phyloP scores from a whole-genome alignment of 345 rosid genomes.

The Pistacia vera region DNA sequence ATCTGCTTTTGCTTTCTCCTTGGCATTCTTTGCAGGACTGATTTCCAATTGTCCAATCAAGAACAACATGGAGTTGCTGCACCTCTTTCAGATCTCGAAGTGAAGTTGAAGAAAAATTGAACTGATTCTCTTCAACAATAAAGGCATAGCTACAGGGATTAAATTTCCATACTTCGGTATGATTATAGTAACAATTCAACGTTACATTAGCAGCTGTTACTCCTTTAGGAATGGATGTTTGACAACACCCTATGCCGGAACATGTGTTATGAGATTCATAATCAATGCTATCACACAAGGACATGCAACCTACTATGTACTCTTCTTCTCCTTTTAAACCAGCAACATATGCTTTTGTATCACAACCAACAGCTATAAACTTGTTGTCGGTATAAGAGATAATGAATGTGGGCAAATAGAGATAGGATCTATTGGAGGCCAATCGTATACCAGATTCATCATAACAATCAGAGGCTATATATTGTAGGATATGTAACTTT shows the following conservation, averaged over 20 bases:
- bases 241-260: slow-evolving; percentile 39
- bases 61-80: slow-evolving; percentile 9
- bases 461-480: slow-evolving; percentile 10
- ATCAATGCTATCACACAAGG: neutral
- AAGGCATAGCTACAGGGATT: slow-evolving; percentile 39
- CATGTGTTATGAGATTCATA: slow-evolving; percentile 21
- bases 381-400: slow-evolving; percentile 15
- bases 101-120: slow-evolving; percentile 16
- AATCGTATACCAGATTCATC: neutral
- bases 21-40: neutral
- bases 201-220: neutral
- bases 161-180: neutral
- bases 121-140: neutral
- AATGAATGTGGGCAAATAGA: neutral
- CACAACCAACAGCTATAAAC: slow-evolving; percentile 31
- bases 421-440: neutral
- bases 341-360: neutral
- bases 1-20: neutral
- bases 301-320: slow-evolving; percentile 16
- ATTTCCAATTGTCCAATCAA: slow-evolving; percentile 28
- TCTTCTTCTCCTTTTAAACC: neutral
- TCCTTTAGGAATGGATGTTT: slow-evolving; percentile 23
- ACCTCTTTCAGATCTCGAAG: neutral
- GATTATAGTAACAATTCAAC: fast-evolving
- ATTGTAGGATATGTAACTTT: neutral